Evolutionary conservation across 768 basidiomycete species (phyloP).

Genomic region (Xerocomus potaroensis): DNA sequence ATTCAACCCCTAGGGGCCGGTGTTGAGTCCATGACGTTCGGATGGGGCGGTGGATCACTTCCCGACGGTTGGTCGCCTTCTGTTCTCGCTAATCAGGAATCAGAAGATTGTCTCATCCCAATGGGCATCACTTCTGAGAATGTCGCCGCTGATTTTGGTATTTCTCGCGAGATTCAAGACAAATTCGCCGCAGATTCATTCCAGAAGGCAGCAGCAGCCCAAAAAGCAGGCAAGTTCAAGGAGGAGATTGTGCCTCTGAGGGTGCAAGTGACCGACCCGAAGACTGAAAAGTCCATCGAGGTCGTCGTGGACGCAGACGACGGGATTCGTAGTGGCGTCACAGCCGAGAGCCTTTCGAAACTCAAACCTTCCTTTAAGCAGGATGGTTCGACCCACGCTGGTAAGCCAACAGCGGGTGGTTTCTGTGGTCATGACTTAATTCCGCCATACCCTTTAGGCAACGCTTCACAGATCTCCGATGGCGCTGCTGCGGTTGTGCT

Average conservation of each 20-base stretch:
- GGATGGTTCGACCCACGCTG: conserved; percentile 74
- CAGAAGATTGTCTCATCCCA: conserved; percentile 78
- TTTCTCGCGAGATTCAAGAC: conserved; percentile 78
- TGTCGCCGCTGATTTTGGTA: conserved; percentile 71
- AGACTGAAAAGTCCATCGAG: conserved; percentile 62
- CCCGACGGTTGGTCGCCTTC: conserved; percentile 60
- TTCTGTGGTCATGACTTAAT: conserved; percentile 1
- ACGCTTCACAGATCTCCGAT: conserved; percentile 88
- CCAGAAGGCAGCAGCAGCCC: conserved; percentile 77
- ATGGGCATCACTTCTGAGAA: conserved; percentile 97
- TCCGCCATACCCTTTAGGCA: conserved; percentile 41
- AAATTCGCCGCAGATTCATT: conserved; percentile 80
- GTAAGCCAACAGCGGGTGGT: conserved; percentile 22
- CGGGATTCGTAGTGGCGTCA: conserved; percentile 83
- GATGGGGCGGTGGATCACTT: conserved; percentile 57
- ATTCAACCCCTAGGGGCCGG: conserved; percentile 56
- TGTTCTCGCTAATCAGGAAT: conserved; percentile 60
- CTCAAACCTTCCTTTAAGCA: conserved; percentile 84
- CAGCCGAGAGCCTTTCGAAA: conserved; percentile 69
- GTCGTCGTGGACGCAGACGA: conserved; percentile 78
- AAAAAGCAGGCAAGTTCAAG: conserved; percentile 77
- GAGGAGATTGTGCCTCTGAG: conserved; percentile 81
- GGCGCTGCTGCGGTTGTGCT: conserved; percentile 90
- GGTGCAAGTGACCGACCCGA: conserved; percentile 65
- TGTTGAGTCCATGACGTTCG: conserved; percentile 86